These are phyloP conservation scores for Discostella stelligera DNA, from an alignment of 352 stramenopile species.

Conservation along the genomic window DNA sequence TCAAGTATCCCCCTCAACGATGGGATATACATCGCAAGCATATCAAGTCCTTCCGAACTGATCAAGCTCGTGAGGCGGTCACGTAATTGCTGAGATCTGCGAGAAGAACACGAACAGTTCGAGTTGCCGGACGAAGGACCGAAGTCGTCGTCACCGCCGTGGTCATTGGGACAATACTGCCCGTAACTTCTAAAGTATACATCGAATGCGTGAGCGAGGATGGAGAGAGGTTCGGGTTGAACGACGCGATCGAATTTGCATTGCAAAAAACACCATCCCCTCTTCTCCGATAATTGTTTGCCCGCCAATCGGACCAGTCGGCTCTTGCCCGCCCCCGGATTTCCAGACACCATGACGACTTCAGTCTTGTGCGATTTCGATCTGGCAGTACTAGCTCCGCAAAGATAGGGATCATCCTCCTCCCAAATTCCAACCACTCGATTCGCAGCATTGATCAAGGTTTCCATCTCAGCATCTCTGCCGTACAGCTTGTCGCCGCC, in stretches of 20 bases:
- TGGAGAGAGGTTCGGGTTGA: constrained; percentile 33
- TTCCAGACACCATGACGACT: constrained; percentile 28
- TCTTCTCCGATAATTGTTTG: constrained; percentile 21
- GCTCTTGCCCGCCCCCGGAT: constrained; percentile 34
- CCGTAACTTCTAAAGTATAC: constrained; percentile 18
- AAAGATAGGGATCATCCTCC: constrained; percentile 19
- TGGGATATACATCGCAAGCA: constrained; percentile 4
- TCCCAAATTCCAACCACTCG: neutral
- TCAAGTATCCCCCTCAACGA: neutral
- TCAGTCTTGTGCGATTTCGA: constrained; percentile 8
- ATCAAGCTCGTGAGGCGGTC: neutral
- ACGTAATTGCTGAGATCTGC: neutral
- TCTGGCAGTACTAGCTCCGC: neutral
- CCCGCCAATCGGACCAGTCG: constrained; percentile 20
- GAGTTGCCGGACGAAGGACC: no score
- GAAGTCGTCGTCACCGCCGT: no score
- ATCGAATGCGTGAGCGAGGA: constrained; percentile 33
- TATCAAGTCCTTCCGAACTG: neutral
- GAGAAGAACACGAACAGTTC: no score
- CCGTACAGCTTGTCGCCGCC: constrained; percentile 40
- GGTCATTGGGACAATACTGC: neutral
- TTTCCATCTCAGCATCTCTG: constrained; percentile 21
- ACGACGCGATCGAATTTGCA: constrained; percentile 36
- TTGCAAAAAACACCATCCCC: constrained; percentile 29
- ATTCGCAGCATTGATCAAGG: constrained; percentile 26